Evolutionary conservation across 2,329 filamentous ascomycete species (phyloP).

Genomic region (Trichophyton mentagrophytes): DNA sequence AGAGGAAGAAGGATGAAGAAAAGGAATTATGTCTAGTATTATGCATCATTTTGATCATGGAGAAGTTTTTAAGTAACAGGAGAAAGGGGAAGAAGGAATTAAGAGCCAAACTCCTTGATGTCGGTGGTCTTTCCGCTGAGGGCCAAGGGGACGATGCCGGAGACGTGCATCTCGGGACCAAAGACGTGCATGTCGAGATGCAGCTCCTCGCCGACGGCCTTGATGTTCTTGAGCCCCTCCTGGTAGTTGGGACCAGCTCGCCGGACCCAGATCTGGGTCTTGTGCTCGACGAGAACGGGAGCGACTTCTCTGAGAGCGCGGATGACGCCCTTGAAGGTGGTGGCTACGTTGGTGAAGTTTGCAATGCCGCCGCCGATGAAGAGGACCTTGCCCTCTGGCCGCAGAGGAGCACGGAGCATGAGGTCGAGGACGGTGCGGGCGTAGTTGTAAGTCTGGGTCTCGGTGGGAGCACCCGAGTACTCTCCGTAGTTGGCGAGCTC

Average conservation of each 20-base stretch:
- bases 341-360: constrained; percentile 99
- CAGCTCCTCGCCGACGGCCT: constrained; percentile 85
- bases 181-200: constrained; percentile 89
- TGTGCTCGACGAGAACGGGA: constrained; percentile 80
- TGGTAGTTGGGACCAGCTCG: constrained; percentile 95
- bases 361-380: constrained; percentile 99
- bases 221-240: constrained; percentile 99
- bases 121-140: constrained; percentile 52
- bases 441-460: constrained; percentile 99
- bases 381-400: constrained; percentile 88
- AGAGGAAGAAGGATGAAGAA: not conserved
- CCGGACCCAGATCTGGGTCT: constrained; percentile 92
- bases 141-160: constrained; percentile 87
- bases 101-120: constrained; percentile 46
- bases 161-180: constrained; percentile 74
- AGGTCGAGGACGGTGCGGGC: constrained; percentile 92
- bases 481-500: constrained; percentile 99
- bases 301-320: constrained; percentile 85
- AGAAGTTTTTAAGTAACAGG: not conserved
- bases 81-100: constrained; percentile 17
- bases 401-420: constrained; percentile 80
- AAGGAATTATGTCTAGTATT: not conserved
- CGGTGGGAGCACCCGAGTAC: constrained; percentile 96
- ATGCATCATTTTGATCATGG: not conserved
- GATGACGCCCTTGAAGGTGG: constrained; percentile 99